Base-by-base conservation (phyloP, 2,329 filamentous ascomycete species). In the Aspergillus jensenii region DNA sequence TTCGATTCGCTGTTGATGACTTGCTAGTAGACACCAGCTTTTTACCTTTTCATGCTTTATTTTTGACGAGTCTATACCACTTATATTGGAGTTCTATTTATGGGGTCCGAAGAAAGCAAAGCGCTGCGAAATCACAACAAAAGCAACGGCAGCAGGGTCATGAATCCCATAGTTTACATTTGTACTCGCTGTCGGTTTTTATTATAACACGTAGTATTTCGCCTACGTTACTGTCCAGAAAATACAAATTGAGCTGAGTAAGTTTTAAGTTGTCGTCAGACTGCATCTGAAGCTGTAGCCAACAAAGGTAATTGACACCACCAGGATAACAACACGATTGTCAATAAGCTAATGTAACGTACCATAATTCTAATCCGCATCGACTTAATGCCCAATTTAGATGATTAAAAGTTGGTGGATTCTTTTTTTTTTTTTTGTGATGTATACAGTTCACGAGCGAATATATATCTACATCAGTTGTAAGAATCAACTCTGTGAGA, bases 31-130 rank as follows among this genome's bases (percentile, higher is more conserved):
- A 51, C 48, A 57, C 65, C 68, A 65, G 63, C 62, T 68, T 72
- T 27, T 68, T 69, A 70, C 71, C 66, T 67, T 71, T 67, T 66
- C 63, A 54, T 54, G 52, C 62, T 69, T 62, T 64, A 56, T 68
- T 70, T 68, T 66, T 63, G 61, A 66, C 59, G 60, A 66, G 60
- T 63, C 62, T 65, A 67, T 66, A 67, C 65, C 64, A 66, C 60
- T 65, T 59, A 58, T 60, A 59, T 62, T 60, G 55, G 59, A 58
- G 55, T 60, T 62, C 46, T 60, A 58, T 56, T 60, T 59, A 57
- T 47, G 39, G 25, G 57, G 53, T 23, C 23, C 17, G 51, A 39
- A 46, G 45, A 56, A 59, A 52, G 54, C 40, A 58, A 57, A 57
- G 41, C 43, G 41, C 37, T 46, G 49, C 17, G 52, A 8, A 25